Conservation (phyloP, 345 rosid genomes). For the Dimocarpus longan region DNA sequence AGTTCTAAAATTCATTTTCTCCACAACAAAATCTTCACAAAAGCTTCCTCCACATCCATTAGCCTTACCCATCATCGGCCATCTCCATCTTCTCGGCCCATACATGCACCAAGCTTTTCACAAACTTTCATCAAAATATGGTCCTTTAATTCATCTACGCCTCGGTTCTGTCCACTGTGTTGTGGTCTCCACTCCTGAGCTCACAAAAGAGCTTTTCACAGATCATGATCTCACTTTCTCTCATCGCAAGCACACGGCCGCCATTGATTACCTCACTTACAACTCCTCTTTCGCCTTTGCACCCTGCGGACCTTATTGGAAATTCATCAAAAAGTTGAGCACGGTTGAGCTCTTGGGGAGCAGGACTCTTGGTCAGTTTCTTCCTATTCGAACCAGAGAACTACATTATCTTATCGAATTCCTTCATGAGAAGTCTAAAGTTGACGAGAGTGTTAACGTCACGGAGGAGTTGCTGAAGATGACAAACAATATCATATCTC, state of each 20-base stretch:
- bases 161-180: constrained; percentile 43
- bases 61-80: constrained; percentile 46
- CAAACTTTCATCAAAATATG: constrained; percentile 22
- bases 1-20: neutral
- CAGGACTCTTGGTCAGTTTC: constrained; percentile 38
- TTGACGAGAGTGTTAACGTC: constrained; percentile 33
- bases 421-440: constrained; percentile 24
- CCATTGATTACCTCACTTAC: constrained; percentile 47
- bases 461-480: constrained; percentile 43
- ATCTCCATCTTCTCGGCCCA: constrained; percentile 50
- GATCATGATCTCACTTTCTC: constrained; percentile 41
- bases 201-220: constrained; percentile 41
- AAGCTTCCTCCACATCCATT: constrained; percentile 43
- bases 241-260: constrained; percentile 32
- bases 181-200: constrained; percentile 42
- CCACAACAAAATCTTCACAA: neutral
- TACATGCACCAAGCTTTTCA: constrained; percentile 38
- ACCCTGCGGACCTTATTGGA: constrained; percentile 48
- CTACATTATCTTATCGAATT: constrained; percentile 17
- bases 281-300: constrained; percentile 47
- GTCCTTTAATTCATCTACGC: constrained; percentile 39
- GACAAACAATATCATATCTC: constrained; percentile 44
- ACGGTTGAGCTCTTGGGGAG: constrained; percentile 46
- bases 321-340: constrained; percentile 48
- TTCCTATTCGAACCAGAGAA: constrained; percentile 36